Base-by-base conservation (phyloP, 2,329 filamentous ascomycete species). In the Colletotrichum sp. region DNA sequence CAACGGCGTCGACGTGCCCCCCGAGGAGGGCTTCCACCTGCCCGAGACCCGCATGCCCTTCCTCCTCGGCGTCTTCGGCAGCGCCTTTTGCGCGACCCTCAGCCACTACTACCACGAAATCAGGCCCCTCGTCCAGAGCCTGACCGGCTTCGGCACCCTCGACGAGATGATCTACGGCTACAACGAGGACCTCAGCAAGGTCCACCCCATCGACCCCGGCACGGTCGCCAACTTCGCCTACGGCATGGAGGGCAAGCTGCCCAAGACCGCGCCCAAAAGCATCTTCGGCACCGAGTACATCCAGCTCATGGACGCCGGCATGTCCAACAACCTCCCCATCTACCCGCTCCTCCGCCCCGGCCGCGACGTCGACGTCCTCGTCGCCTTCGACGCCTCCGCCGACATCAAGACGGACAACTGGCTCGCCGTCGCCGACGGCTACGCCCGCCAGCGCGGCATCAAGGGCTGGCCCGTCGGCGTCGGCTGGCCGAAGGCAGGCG, bases 291-390 rank as follows among this genome's bases (percentile, higher is more conserved):
- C 89, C 16, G 89, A 93, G 60, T 94, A 98, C 82, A 89, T 96
- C 22, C 93, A 95, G 78, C 89, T 96, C 18, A 99, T 98, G 96
- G 97, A 99, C 84, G 96, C 97, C 3, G 97, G 97, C 67, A 99
- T 99, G 97, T 98, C 95, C 78, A 99, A 99, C 83, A 99, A 99
- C 81, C 89, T 99, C 10, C 97, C 97, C 3, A 96, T 99, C 57
- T 99, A 99, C 83, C 97, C 97, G 0, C 90, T 99, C 5, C 92
- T 99, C 22, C 93, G 97, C 13, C 95, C 95, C 0, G 96, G 96
- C 4, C 91, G 97, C 44, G 91, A 98, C 72, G 93, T 99, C 8
- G 97, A 99, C 80, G 90, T 99, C 59, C 88, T 99, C 62, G 91
- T 99, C 62, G 95, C 96, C 5, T 99, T 99, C 83, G 97, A 99